Evolutionary conservation across 352 stramenopile genomes (phyloP), one percentile per base, ranked within the genome.

Genomic region (Elongisporangium anandrum): DNA sequence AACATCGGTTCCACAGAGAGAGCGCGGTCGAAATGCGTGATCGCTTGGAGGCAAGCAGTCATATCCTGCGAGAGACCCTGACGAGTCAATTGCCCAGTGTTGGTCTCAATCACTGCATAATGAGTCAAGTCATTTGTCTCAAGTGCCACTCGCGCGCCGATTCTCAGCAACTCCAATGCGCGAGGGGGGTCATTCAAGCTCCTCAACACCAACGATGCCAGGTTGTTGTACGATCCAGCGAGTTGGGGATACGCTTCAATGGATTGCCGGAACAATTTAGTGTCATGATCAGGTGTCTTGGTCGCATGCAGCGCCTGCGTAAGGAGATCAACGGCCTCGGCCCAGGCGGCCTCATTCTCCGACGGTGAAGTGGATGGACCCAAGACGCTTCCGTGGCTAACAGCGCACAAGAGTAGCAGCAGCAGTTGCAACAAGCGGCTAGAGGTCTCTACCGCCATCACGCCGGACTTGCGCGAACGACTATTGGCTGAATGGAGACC

Each of bases 171-270:
- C 16, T 59, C 56, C 6, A 86, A 10, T 17, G 81, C 75, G 34
- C 77, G 65, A 5, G 71, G 59, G 50, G 22, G 47, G 57, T 71
- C 54, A 4, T 57, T 49, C 1, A 63, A 54, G 4, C 20, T 17
- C 4, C 77, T 56, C 17, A 70, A 73, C 12, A 89, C 23, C 21
- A 94, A 55, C 67, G 91, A 82, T 0, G 70, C 87, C 10, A 95
- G 57, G 67, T 95, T 94, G 62, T 94, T 94, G 66, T 88, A 90
- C 20, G 85, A 72, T 3, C 63, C 67, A 4, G 75, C 67, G 19
- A 91, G 66, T 45, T 70, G 52, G 29, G 73, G 68, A 63, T 85
- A 89, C 45, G 39, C 59, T 6, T 71, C 55, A 47, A 94, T 90
- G 10, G 77, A 73, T 15, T 69, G 54, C 47, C 68, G 68, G 41